Percentiles rank a stretch among this genome's conserved stretches.
Evolutionary conservation across 345 rosid species (phyloP).

Genomic region (Jatropha curcas): DNA sequence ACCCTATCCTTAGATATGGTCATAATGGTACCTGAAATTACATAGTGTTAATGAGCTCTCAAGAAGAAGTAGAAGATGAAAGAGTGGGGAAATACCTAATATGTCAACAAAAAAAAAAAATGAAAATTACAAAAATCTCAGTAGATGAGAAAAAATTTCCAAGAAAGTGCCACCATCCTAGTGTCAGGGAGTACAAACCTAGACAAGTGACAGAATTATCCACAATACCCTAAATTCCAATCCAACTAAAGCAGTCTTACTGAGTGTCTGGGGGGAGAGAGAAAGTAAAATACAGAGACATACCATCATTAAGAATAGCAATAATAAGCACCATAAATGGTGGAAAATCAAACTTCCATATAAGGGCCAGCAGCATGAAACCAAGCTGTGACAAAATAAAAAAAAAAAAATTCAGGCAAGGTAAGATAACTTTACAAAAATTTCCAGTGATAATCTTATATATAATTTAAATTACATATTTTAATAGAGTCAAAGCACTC

Average conservation of each 20-base stretch:
- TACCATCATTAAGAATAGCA: conserved; percentile 96
- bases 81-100: not conserved
- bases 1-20: conserved; percentile 98
- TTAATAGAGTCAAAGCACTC: not conserved
- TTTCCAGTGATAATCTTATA: not conserved
- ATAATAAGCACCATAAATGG: conserved; percentile 99
- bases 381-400: conserved; percentile 67
- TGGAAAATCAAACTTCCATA: conserved; percentile 97
- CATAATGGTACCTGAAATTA: conserved; percentile 86
- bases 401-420: conserved; percentile 4
- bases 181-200: no score
- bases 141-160: not conserved
- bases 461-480: not conserved
- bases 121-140: not conserved
- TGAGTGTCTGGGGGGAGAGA: not conserved
- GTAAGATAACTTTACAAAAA: conserved; percentile 1
- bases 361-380: conserved; percentile 93
- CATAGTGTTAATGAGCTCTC: conserved; percentile 18
- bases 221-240: no score
- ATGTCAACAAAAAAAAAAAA: not conserved
- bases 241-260: not conserved
- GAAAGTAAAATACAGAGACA: conserved; percentile 5
- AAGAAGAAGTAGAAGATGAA: not conserved
- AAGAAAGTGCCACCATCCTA: no score
- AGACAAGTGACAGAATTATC: no score